Evolutionary conservation across 345 rosid species (phyloP).

Genomic region (Rhizophora apiculata): DNA sequence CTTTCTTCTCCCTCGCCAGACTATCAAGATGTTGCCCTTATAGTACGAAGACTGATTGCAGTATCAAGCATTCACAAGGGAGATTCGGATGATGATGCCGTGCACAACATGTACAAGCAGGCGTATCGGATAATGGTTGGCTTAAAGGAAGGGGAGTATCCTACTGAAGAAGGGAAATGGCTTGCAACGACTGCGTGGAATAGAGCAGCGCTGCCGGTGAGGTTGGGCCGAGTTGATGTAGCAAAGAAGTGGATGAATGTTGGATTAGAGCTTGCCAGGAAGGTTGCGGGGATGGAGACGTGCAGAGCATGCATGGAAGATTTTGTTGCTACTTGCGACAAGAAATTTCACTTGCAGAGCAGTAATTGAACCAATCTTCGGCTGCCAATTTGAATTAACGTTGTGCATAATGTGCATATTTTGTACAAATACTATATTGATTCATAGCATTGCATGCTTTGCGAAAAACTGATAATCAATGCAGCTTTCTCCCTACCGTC

Average conservation of each 20-base stretch:
- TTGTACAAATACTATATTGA: neutral
- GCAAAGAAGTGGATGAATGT: constrained; percentile 77
- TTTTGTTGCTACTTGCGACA: constrained; percentile 45
- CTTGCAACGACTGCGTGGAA: constrained; percentile 96
- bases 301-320: constrained; percentile 85
- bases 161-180: constrained; percentile 91
- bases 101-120: constrained; percentile 67
- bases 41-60: constrained; percentile 60
- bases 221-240: constrained; percentile 55
- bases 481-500: too few relatives aligned
- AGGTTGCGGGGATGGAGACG: constrained; percentile 71
- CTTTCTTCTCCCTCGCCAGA: constrained; percentile 66
- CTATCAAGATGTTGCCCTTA: constrained; percentile 60
- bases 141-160: constrained; percentile 80
- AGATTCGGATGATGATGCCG: constrained; percentile 57
- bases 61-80: constrained; percentile 66
- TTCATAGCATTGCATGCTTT: too few relatives aligned
- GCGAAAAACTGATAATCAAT: too few relatives aligned
- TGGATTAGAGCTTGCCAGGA: constrained; percentile 64
- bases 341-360: constrained; percentile 33
- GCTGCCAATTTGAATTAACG: neutral
- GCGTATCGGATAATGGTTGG: constrained; percentile 88
- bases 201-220: constrained; percentile 70
- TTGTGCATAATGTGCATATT: neutral
- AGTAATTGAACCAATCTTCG: constrained; percentile 15